A percentile compares a stretch with the other conserved stretches of the same genome.
Evolutionary conservation across 192 early-diverging fungal species (phyloP).

Genomic region (Coemansia erecta): DNA sequence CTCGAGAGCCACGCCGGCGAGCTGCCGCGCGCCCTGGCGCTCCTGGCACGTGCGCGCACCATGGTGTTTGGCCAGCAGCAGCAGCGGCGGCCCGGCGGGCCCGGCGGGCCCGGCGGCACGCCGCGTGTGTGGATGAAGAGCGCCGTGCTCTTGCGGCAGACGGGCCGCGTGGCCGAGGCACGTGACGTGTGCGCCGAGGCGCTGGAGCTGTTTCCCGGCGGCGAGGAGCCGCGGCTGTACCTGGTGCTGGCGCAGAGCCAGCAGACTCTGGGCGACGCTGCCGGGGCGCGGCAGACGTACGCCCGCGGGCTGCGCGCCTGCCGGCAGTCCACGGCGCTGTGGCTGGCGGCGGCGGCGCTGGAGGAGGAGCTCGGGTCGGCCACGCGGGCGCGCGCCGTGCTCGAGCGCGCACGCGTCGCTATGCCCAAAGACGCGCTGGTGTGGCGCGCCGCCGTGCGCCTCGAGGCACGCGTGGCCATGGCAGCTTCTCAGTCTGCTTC

Average conservation of each 20-base stretch:
- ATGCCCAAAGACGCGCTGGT: conserved; percentile 78
- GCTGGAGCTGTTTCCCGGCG: conserved; percentile 65
- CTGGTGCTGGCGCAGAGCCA: conserved; percentile 88
- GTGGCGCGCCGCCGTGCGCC: conserved; percentile 74
- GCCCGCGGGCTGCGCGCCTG: conserved; percentile 71
- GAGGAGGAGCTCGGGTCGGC: conserved; percentile 68
- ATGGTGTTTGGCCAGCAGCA: conserved; percentile 21
- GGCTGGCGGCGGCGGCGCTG: conserved; percentile 76
- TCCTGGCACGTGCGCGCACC: conserved; percentile 71
- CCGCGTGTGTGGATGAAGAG: conserved; percentile 96
- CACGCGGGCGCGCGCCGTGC: conserved; percentile 73
- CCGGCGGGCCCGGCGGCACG: too few species aligned
- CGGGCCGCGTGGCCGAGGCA: conserved; percentile 64
- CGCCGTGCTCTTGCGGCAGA: conserved; percentile 78
- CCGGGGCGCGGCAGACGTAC: conserved; percentile 70
- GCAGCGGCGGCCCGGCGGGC: too few species aligned
- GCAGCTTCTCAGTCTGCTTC: neutral
- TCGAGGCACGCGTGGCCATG: conserved; percentile 50
- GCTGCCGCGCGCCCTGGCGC: conserved; percentile 67
- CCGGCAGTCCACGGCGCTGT: conserved; percentile 73
- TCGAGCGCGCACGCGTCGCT: conserved; percentile 83
- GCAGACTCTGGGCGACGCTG: conserved; percentile 65
- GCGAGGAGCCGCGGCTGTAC: conserved; percentile 93
- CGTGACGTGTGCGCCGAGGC: conserved; percentile 66
- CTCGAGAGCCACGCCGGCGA: conserved; percentile 89